These are phyloP conservation scores for Myriosclerotinia scirpicola DNA, from an alignment of 2,329 filamentous ascomycete genomes.

Conservation along the genomic window DNA sequence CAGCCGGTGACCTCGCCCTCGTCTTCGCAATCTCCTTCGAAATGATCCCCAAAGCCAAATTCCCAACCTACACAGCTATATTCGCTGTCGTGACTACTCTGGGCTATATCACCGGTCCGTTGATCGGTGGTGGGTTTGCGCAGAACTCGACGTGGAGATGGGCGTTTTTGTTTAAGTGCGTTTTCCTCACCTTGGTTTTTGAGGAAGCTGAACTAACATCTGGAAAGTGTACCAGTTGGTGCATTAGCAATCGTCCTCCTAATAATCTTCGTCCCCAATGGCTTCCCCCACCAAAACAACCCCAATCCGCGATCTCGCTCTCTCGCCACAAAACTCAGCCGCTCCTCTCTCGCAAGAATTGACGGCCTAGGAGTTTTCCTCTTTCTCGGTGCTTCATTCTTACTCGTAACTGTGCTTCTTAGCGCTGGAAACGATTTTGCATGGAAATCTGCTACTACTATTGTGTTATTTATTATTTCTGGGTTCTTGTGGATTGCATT, in stretches of 20 bases:
- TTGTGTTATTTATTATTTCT: neutral
- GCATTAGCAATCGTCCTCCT: neutral
- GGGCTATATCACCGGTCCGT: constrained; percentile 34
- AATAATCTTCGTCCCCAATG: neutral
- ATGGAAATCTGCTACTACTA: neutral
- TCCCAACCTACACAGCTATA: constrained; percentile 35
- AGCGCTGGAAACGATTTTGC: neutral
- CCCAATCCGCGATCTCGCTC: neutral
- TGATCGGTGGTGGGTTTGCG: constrained; percentile 41
- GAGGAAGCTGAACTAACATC: neutral
- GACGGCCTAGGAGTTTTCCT: constrained; percentile 1
- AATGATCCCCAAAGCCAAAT: constrained; percentile 2
- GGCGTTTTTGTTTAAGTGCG: constrained; percentile 11
- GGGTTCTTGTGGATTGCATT: constrained; percentile 3
- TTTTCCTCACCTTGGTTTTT: neutral
- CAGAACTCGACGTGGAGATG: constrained; percentile 42
- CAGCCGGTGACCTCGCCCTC: constrained; percentile 44
- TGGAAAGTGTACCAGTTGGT: neutral
- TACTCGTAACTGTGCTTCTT: neutral
- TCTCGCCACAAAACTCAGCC: neutral
- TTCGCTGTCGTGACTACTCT: constrained; percentile 24
- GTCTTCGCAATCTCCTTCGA: neutral
- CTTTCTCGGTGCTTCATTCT: neutral
- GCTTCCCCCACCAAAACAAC: neutral
- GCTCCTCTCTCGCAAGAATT: neutral